These are phyloP conservation scores for Draba incana DNA, from an alignment of 345 rosid species.

Conservation along the genomic window DNA sequence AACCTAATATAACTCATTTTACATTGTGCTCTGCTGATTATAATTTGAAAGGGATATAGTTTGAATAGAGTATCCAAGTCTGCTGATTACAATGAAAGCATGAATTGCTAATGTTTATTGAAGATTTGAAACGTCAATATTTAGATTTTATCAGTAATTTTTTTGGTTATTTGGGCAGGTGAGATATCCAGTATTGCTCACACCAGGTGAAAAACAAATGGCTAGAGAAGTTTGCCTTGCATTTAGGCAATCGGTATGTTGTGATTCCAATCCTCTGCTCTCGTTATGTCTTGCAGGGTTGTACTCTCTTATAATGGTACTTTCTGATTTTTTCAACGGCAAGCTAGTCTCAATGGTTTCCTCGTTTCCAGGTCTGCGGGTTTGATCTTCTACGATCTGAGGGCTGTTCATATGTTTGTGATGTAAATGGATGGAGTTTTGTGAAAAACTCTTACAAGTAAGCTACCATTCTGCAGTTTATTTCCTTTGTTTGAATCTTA, in stretches of 20 bases:
- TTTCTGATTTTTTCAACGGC: neutral
- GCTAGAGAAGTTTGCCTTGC: conserved; percentile 97
- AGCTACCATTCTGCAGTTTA: conserved; percentile 38
- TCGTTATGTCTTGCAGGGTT: conserved; percentile 25
- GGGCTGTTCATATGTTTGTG: conserved; percentile 97
- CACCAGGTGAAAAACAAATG: conserved; percentile 98
- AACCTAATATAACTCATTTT: conserved; percentile 4
- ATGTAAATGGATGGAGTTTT: conserved; percentile 99
- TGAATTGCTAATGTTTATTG: neutral
- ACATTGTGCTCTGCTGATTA: conserved; percentile 9
- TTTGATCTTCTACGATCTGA: conserved; percentile 98
- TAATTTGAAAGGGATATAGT: neutral
- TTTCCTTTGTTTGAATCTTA: neutral
- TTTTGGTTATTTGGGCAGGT: conserved; percentile 56
- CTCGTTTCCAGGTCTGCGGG: conserved; percentile 86
- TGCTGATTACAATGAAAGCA: conserved; percentile 15
- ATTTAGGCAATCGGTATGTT: conserved; percentile 89
- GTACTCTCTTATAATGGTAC: neutral
- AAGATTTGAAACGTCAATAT: conserved; percentile 16
- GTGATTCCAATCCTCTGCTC: conserved; percentile 21
- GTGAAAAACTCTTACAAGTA: conserved; percentile 99
- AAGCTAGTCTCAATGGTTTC: conserved; percentile 9
- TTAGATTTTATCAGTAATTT: conserved; percentile 11
- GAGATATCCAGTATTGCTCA: conserved; percentile 85
- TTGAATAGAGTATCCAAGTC: conserved; percentile 4